Evolutionary conservation across 225 moss, liverwort and hornwort genomes (phyloP).

Genomic region (Pseudoscleropodium purum): DNA sequence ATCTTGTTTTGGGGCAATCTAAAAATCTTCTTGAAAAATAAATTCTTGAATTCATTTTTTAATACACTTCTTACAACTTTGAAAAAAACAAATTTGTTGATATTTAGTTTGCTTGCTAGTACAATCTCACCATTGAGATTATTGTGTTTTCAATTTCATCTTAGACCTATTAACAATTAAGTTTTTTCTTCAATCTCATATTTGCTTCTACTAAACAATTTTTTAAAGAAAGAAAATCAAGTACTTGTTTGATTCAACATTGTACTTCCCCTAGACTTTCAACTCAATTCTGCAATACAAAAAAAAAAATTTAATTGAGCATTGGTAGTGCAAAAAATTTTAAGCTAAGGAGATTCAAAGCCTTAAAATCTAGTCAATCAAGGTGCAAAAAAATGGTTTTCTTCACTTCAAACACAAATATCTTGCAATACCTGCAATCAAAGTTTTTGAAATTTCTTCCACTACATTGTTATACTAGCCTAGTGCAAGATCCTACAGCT

Average conservation of each 20-base stretch:
- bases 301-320: not conserved
- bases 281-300: not conserved
- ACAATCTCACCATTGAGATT: not conserved
- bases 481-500: not conserved
- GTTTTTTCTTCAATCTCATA: no score
- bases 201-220: no score
- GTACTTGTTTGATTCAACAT: no score
- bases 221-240: no score
- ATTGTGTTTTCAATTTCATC: not conserved
- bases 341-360: not conserved
- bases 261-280: not conserved
- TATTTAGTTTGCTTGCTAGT: no score
- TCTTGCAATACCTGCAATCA: accelerated
- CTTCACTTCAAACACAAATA: not conserved
- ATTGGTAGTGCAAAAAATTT: not conserved
- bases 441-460: not conserved
- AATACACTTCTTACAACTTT: no score
- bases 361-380: no score
- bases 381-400: not conserved
- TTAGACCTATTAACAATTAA: not conserved
- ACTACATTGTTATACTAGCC: not conserved
- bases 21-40: not conserved
- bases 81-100: accelerated
- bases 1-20: no score
- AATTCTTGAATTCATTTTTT: not conserved